A percentile compares a stretch with the other conserved stretches of the same genome.
Conservation (phyloP, 2,329 filamentous ascomycete species). For the Metarhizium humberi region DNA sequence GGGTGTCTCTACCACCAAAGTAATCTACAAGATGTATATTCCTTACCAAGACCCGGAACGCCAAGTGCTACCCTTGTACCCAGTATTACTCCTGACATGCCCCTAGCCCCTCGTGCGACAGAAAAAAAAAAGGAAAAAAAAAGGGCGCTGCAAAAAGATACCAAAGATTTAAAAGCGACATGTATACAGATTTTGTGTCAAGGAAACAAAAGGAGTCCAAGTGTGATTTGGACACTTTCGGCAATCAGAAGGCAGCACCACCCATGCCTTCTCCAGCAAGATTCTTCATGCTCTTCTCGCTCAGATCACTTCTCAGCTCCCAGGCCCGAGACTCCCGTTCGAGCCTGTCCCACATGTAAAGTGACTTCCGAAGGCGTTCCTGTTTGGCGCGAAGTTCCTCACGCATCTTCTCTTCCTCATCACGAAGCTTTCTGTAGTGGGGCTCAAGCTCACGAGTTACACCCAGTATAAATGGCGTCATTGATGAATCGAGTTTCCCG, state of each 20-base stretch:
- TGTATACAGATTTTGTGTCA: background rate
- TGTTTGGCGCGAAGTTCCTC: constrained; percentile 44
- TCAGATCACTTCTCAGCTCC: constrained; percentile 46
- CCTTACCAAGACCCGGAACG: background rate
- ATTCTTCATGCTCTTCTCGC: constrained; percentile 47
- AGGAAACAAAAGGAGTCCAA: background rate
- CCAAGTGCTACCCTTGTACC: background rate
- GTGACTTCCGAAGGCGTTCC: constrained; percentile 42
- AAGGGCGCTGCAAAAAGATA: background rate
- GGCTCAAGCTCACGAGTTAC: constrained; percentile 44
- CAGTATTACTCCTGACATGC: background rate
- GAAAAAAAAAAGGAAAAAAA: background rate
- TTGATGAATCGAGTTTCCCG: constrained; percentile 42
- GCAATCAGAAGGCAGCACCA: constrained; percentile 41
- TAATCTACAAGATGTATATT: background rate
- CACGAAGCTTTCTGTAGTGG: constrained; percentile 43
- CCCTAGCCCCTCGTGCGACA: background rate
- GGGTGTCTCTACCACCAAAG: background rate
- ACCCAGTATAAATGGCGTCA: constrained; percentile 33
- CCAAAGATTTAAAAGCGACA: background rate
- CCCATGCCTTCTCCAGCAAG: constrained; percentile 46
- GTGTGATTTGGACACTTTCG: background rate
- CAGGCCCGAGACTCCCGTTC: constrained; percentile 44
- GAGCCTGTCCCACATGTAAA: constrained; percentile 44
- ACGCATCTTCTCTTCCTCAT: constrained; percentile 49